These are phyloP conservation scores for Tolypocladium ovalisporum DNA, from an alignment of 2,329 filamentous ascomycete species.

Conservation along the genomic window DNA sequence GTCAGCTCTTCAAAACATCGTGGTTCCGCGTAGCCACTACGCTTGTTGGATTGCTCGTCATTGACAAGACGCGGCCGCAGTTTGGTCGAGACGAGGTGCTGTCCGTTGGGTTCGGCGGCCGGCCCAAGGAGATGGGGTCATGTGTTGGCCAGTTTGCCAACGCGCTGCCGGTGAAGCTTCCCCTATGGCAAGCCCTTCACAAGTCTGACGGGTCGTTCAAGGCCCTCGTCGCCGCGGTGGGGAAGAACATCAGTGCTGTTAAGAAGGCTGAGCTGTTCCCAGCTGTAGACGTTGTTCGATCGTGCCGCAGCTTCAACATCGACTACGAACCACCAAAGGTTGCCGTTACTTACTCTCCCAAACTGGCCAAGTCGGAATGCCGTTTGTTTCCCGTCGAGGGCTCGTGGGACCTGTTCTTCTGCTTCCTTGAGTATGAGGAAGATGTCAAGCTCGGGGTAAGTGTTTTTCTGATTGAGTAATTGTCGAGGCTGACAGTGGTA, in stretches of 20 bases:
- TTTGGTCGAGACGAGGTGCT: slow-evolving; percentile 5
- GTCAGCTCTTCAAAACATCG: slow-evolving; percentile 3
- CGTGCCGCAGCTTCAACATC: slow-evolving; percentile 1
- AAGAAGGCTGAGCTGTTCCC: slow-evolving; percentile 6
- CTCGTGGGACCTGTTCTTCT: slow-evolving; percentile 5
- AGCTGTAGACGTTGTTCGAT: slow-evolving; percentile 2
- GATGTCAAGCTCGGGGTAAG: slow-evolving; percentile 4
- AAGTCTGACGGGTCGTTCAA: slow-evolving; percentile 1
- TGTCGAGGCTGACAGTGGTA: neutral
- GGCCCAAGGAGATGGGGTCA: slow-evolving; percentile 3
- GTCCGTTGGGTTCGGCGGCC: slow-evolving; percentile 4
- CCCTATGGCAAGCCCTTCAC: slow-evolving; percentile 3
- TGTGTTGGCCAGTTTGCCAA: slow-evolving; percentile 8
- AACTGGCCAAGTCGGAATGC: slow-evolving; percentile 3
- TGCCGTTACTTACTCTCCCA: slow-evolving; percentile 4
- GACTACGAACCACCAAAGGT: slow-evolving; percentile 4
- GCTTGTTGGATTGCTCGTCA: slow-evolving; percentile 3
- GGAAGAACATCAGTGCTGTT: slow-evolving; percentile 6
- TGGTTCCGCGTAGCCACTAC: slow-evolving; percentile 6
- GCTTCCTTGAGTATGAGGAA: slow-evolving; percentile 3
- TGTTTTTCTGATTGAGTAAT: neutral
- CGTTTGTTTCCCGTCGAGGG: slow-evolving; percentile 5
- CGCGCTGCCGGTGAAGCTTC: slow-evolving; percentile 5
- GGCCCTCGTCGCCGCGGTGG: slow-evolving; percentile 4
- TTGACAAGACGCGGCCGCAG: slow-evolving; percentile 2